phyloP scores from a whole-genome alignment of 1,139 yeast genomes.

The Candida gigantensis region DNA sequence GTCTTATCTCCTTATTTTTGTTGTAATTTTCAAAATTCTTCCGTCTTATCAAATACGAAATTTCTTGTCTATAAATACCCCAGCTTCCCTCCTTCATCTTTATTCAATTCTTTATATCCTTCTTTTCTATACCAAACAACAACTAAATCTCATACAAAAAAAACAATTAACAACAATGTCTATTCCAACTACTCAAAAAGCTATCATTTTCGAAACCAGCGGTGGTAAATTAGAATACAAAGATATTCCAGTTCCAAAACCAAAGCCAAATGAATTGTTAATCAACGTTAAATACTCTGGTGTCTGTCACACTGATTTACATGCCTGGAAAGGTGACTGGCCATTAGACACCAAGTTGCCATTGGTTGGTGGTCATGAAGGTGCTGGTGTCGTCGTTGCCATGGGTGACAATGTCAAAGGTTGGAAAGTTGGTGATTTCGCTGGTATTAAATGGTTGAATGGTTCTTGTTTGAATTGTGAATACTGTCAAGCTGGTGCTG shows the following conservation, averaged over 20 bases:
- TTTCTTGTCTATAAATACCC: too few species aligned
- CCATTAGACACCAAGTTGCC: constrained; percentile 66
- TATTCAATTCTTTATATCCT: too few species aligned
- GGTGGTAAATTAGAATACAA: constrained; percentile 65
- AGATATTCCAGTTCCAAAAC: constrained; percentile 65
- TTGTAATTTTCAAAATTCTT: too few species aligned
- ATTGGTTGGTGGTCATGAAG: constrained; percentile 83
- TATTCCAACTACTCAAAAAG: constrained; percentile 68
- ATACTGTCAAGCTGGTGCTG: constrained; percentile 65
- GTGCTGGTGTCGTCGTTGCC: constrained; percentile 81
- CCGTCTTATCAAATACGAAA: too few species aligned
- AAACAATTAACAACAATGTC: too few species aligned
- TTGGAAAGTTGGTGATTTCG: constrained; percentile 73
- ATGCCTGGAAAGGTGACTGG: constrained; percentile 78
- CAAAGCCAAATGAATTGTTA: constrained; percentile 59
- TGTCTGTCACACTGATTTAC: constrained; percentile 70
- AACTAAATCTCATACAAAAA: too few species aligned
- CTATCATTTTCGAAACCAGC: constrained; percentile 66
- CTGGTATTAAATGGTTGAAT: constrained; percentile 76
- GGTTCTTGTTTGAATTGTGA: constrained; percentile 76
- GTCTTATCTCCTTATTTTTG: too few species aligned
- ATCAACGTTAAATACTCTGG: constrained; percentile 67
- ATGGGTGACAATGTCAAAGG: constrained; percentile 67
- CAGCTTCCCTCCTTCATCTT: too few species aligned
- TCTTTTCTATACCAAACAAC: too few species aligned